Evolutionary conservation across 768 basidiomycete species (phyloP).

Genomic region (Jaapia argillacea): DNA sequence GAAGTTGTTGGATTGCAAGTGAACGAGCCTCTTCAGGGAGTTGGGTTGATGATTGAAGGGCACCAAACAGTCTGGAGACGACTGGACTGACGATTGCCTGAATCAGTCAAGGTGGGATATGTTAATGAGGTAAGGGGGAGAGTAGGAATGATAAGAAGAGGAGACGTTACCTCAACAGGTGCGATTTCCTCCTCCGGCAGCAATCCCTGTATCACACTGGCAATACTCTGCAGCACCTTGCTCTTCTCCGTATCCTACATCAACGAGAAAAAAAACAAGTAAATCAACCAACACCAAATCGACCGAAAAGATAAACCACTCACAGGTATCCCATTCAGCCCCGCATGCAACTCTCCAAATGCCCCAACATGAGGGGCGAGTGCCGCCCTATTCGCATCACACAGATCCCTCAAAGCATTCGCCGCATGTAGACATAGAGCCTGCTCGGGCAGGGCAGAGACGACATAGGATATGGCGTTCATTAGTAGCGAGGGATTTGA

Average conservation of each 20-base stretch:
- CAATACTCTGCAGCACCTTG: slow-evolving; percentile 87
- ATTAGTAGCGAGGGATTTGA: slow-evolving; percentile 40
- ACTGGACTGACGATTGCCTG: slow-evolving; percentile 74
- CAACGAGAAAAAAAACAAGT: too few relatives aligned
- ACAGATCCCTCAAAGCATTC: slow-evolving; percentile 73
- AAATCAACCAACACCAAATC: neutral
- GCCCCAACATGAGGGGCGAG: slow-evolving; percentile 77
- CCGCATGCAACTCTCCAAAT: slow-evolving; percentile 77
- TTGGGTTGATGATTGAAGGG: slow-evolving; percentile 41
- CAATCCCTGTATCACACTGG: slow-evolving; percentile 88
- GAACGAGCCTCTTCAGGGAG: slow-evolving; percentile 63
- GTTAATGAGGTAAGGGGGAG: too few relatives aligned
- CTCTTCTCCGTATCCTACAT: slow-evolving; percentile 72
- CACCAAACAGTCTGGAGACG: slow-evolving; percentile 54
- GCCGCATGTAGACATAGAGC: slow-evolving; percentile 64
- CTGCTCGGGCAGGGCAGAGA: slow-evolving; percentile 58
- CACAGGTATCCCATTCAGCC: slow-evolving; percentile 66
- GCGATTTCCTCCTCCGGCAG: slow-evolving; percentile 69
- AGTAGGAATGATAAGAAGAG: neutral
- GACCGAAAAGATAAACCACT: slow-evolving; percentile 14
- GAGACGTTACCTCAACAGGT: slow-evolving; percentile 52
- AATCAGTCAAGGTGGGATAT: too few relatives aligned
- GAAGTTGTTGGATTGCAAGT: slow-evolving; percentile 60
- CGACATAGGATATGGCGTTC: slow-evolving; percentile 58
- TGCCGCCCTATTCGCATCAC: slow-evolving; percentile 81